Base-by-base conservation (phyloP, 495 filamentous ascomycete species). In the Trichoderma asperelloides region DNA sequence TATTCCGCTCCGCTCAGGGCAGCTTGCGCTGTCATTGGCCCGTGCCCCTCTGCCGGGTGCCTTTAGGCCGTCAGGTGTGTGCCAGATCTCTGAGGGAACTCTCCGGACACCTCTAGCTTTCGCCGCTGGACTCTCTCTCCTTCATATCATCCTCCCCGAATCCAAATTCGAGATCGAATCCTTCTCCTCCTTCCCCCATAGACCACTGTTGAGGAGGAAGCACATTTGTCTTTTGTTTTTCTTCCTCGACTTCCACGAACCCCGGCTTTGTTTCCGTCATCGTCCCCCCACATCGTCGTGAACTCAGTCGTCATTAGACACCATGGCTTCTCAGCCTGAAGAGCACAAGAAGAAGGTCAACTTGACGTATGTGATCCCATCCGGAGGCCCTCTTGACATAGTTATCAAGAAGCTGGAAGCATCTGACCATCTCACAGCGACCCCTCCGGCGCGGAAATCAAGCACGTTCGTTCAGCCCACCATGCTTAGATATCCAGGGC, bases 341-440 rank as follows among this genome's bases (percentile, higher is more conserved):
- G 91, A 96, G 71, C 89, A 93, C 64, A 96, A 96, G 88, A 88
- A 89, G 82, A 96, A 96, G 88, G 88, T 90, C 77, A 91, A 97
- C 81, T 81, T 97, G 74, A 85, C 88, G 92, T 96, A 89, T 75
- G 91, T 79, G 28, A 37, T 62, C 5, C 62, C 41, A 66, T 27
- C 39, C 45, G 25, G 39, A n/a, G 62, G 41, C 28, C 15, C 55
- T 21, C n/a, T 62, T 65, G 41, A 37, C 8, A 39, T 18, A 27
- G 30, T 21, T 49, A 63, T 51, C 18, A n/a, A 23, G n/a, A 9
- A 23, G 7, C 0, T 11, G 21, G n/a, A 51, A 25, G 37, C 37
- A 67, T 72, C 80, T 82, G 68, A 75, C 69, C 30, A 71, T 72
- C 74, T 68, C 70, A 49, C 67, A 96, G 93, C 80, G 94, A 97